Evolutionary conservation across 2,329 filamentous ascomycete species (phyloP).

Genomic region (Verticillium nonalfalfae): DNA sequence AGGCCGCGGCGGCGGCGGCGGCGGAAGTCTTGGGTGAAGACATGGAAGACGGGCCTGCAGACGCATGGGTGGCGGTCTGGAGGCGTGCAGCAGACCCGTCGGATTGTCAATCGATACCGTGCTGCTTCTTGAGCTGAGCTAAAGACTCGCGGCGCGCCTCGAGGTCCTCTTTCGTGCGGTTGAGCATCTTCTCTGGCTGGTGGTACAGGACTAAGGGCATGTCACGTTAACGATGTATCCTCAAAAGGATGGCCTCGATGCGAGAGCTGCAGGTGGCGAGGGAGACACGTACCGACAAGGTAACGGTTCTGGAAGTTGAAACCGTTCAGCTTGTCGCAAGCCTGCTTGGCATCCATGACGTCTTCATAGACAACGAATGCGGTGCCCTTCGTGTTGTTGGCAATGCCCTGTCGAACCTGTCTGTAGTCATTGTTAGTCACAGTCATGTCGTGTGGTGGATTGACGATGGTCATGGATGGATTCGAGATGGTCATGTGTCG

Average conservation of each 20-base stretch:
- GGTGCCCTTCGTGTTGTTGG: slow-evolving; percentile 94
- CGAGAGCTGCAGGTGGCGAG: background rate
- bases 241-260: background rate
- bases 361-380: slow-evolving; percentile 99
- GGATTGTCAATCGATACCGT: slow-evolving; percentile 95
- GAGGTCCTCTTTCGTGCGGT: slow-evolving; percentile 80
- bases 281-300: slow-evolving; percentile 72
- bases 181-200: slow-evolving; percentile 62
- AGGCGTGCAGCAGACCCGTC: slow-evolving; percentile 55
- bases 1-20: slow-evolving; percentile 20
- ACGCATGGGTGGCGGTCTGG: slow-evolving; percentile 30
- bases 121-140: slow-evolving; percentile 95
- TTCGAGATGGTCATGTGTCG: background rate
- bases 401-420: slow-evolving; percentile 97
- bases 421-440: slow-evolving; percentile 36
- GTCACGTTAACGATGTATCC: slow-evolving; percentile 5
- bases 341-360: slow-evolving; percentile 97
- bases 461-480: slow-evolving; percentile 8
- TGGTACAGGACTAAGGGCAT: slow-evolving; percentile 49
- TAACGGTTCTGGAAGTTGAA: slow-evolving; percentile 99
- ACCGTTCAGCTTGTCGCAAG: slow-evolving; percentile 98
- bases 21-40: slow-evolving; percentile 29
- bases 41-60: slow-evolving; percentile 56
- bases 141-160: slow-evolving; percentile 92
- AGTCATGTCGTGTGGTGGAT: background rate